Evolutionary conservation across 129 eudicot genomes (phyloP).

Genomic region (Flaveria robusta): DNA sequence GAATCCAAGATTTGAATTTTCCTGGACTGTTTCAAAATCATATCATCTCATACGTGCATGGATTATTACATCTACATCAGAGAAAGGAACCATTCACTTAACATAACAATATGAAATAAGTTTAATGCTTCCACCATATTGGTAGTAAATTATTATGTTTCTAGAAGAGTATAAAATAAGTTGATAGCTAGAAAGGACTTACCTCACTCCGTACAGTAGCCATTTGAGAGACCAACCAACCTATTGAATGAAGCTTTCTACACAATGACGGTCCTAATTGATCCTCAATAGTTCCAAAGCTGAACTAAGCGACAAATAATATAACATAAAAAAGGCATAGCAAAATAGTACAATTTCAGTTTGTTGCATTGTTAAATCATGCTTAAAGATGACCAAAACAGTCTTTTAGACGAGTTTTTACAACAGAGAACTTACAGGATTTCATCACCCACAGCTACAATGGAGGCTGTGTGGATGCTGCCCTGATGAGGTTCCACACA

Average conservation of each 20-base stretch:
- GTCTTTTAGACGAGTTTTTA: not conserved
- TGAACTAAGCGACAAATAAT: constrained; percentile 73
- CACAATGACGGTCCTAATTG: constrained; percentile 60
- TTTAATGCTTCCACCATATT: constrained; percentile 2
- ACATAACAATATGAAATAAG: not conserved
- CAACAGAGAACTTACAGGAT: constrained; percentile 72
- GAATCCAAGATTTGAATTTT: not conserved
- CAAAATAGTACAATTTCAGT: not conserved
- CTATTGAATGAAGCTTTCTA: constrained; percentile 68
- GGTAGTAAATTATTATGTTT: not conserved
- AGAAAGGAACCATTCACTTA: not conserved
- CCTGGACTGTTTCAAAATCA: not conserved
- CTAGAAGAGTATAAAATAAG: not conserved
- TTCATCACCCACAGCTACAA: constrained; percentile 93
- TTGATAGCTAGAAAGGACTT: constrained; percentile 20
- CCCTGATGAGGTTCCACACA: constrained; percentile 31
- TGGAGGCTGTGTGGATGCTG: constrained; percentile 62
- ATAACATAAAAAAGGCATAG: constrained; percentile 28
- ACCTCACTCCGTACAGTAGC: constrained; percentile 69
- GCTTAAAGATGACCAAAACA: constrained; percentile 7
- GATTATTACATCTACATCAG: not conserved
- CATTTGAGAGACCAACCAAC: constrained; percentile 73
- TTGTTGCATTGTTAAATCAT: not conserved
- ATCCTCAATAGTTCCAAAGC: constrained; percentile 77
- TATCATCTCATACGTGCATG: not conserved